Conservation (phyloP, 306 rosid species). For the Vigna nakashimae region DNA sequence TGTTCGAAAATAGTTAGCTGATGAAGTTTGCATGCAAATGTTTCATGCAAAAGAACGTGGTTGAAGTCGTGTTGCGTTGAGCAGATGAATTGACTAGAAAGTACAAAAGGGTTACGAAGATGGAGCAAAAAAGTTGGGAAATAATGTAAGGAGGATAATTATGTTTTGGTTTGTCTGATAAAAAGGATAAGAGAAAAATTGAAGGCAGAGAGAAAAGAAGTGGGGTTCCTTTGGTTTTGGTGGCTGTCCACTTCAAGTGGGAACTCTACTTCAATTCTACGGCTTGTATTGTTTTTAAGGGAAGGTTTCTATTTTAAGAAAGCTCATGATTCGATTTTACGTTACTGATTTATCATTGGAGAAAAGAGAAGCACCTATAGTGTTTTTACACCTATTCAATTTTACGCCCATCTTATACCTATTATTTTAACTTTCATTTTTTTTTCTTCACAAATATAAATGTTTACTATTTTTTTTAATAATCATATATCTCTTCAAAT, state of each 20-base stretch:
- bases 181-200: conserved; percentile 34
- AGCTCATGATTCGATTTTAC: conserved; percentile 13
- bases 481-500: too few species aligned
- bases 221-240: conserved; percentile 44
- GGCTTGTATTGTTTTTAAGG: conserved; percentile 38
- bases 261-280: conserved; percentile 29
- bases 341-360: background rate
- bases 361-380: too few species aligned
- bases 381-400: too few species aligned
- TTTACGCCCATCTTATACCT: too few species aligned
- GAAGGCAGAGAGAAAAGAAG: conserved; percentile 29
- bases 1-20: background rate
- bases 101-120: background rate
- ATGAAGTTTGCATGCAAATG: conserved; percentile 12
- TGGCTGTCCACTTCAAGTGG: conserved; percentile 58
- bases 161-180: background rate
- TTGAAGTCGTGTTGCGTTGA: background rate
- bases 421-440: too few species aligned
- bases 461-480: too few species aligned
- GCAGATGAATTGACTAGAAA: conserved; percentile 11
- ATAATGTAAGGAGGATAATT: background rate
- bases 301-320: conserved; percentile 50
- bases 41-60: background rate
- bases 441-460: too few species aligned
- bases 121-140: conserved; percentile 9